A percentile compares a stretch with the other conserved stretches of the same genome.
These are phyloP conservation scores for Danielia oregonensis DNA, from an alignment of 805 yeast species.

Conservation along the genomic window DNA sequence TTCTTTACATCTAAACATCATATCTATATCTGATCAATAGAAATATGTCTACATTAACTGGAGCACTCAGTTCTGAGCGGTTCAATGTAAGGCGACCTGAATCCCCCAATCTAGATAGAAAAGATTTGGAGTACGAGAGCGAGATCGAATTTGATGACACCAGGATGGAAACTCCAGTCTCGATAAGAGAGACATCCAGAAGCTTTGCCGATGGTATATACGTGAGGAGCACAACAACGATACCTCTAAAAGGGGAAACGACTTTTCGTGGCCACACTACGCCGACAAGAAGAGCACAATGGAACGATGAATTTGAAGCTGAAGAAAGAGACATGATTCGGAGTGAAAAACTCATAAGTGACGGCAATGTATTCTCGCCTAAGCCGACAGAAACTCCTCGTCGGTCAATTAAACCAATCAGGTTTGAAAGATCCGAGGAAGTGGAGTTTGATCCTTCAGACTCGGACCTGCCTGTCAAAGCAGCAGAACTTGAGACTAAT, in stretches of 20 bases:
- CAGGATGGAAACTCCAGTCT: constrained; percentile 23
- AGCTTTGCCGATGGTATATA: not conserved
- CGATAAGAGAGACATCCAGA: not conserved
- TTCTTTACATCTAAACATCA: not conserved
- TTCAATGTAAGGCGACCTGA: no score
- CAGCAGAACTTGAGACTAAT: constrained; percentile 2
- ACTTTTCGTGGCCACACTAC: constrained; percentile 17
- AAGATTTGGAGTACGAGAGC: no score
- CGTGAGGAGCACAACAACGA: constrained; percentile 6
- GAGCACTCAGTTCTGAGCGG: no score
- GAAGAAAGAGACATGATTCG: constrained; percentile 6
- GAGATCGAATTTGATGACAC: constrained; percentile 32
- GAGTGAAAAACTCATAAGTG: constrained; percentile 19
- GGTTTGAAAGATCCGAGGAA: constrained; percentile 5
- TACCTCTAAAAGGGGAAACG: constrained; percentile 11
- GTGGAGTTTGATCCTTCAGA: constrained; percentile 28
- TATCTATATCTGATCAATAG: no score
- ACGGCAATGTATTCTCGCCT: constrained; percentile 23
- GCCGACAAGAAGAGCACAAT: constrained; percentile 14
- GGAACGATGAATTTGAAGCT: not conserved
- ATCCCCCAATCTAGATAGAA: no score
- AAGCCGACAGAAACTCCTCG: constrained; percentile 4
- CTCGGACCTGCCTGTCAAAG: constrained; percentile 7
- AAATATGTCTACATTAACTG: no score
- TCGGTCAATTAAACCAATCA: constrained; percentile 1